Conservation (phyloP, 768 basidiomycete species). For the Suillus discolor region DNA sequence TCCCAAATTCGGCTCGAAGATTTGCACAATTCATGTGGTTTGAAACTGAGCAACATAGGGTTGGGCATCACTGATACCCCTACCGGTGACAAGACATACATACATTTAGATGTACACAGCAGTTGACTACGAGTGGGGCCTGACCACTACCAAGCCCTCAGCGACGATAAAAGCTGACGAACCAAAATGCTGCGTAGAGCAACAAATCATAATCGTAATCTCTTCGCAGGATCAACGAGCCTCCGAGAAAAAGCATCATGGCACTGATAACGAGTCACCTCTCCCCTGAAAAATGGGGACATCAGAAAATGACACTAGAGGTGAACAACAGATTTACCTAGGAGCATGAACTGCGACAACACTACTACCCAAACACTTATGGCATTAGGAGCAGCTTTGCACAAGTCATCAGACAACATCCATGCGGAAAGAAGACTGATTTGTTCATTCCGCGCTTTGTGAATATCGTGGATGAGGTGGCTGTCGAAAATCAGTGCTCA, state of each 20-base stretch:
- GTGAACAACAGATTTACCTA: conserved; percentile 47
- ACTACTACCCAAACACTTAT: conserved; percentile 90
- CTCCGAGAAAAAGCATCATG: conserved; percentile 76
- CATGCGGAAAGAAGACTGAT: conserved; percentile 31
- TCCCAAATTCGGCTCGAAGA: no score
- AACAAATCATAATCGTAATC: background rate
- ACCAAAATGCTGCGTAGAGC: no score
- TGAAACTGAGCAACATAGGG: no score
- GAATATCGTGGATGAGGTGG: conserved; percentile 67
- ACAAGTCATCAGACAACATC: conserved; percentile 6
- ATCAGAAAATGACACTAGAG: background rate
- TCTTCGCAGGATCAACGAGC: conserved; percentile 41
- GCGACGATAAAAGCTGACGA: no score
- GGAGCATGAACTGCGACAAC: conserved; percentile 94
- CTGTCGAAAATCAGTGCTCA: conserved; percentile 71
- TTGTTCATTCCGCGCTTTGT: conserved; percentile 77
- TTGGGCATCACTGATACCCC: no score
- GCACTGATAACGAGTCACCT: conserved; percentile 97
- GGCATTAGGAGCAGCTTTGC: conserved; percentile 83
- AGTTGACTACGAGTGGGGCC: no score
- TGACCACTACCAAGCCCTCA: no score
- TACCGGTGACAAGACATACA: no score
- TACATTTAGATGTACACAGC: no score
- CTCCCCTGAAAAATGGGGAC: conserved; percentile 58
- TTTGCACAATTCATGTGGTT: no score